Conservation (phyloP, 345 rosid genomes). For the Populus davidiana region DNA sequence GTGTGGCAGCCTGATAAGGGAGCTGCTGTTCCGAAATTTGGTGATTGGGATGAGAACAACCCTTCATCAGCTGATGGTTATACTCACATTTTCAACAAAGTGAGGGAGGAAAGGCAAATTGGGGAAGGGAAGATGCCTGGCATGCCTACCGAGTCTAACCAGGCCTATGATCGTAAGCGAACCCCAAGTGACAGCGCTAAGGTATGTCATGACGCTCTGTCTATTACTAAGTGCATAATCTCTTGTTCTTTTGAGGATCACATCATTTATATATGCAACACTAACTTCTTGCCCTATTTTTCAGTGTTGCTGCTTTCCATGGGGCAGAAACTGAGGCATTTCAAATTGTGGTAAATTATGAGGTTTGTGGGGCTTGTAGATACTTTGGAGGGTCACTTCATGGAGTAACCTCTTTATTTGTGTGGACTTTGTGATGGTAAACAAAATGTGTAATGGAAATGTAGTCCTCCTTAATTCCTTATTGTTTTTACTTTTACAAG, state of each 20-base stretch:
- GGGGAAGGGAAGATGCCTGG: constrained; percentile 45
- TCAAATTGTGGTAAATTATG: constrained; percentile 8
- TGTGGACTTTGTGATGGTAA: constrained; percentile 24
- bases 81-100: constrained; percentile 82
- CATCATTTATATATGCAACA: not conserved
- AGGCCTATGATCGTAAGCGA: constrained; percentile 15
- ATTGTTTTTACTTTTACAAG: not conserved
- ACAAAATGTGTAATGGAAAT: not conserved
- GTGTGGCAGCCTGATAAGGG: constrained; percentile 55
- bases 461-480: not conserved
- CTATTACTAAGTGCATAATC: not conserved
- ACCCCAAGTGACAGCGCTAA: constrained; percentile 27
- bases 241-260: not conserved
- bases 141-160: constrained; percentile 42
- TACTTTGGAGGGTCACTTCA: constrained; percentile 22
- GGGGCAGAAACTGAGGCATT: constrained; percentile 51
- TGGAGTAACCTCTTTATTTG: constrained; percentile 14
- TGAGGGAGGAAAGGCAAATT: constrained; percentile 65
- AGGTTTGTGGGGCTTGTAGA: constrained; percentile 28
- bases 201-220: constrained; percentile 36
- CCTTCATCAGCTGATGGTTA: constrained; percentile 83
- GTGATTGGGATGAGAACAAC: constrained; percentile 85
- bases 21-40: constrained; percentile 85
- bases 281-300: constrained; percentile 2
- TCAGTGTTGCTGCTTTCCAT: constrained; percentile 67